Conservation (phyloP, 2,329 filamentous ascomycete genomes). For the Aurifilum marmelostoma region DNA sequence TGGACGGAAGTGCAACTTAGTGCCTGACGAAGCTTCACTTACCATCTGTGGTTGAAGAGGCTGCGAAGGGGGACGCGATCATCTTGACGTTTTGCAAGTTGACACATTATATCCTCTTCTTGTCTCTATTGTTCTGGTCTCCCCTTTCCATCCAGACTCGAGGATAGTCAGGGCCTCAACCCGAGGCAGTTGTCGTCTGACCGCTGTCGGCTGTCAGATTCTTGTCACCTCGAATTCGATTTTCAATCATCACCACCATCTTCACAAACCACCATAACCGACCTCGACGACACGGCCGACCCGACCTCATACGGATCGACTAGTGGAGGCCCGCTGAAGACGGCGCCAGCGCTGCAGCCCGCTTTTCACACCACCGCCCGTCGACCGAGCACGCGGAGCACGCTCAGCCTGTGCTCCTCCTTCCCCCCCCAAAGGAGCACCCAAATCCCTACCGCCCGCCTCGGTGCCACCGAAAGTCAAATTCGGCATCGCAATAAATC, state of each 20-base stretch:
- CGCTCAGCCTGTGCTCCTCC: slow-evolving; percentile 22
- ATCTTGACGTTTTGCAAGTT: slow-evolving; percentile 14
- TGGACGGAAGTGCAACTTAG: background rate
- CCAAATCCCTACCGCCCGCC: slow-evolving; percentile 22
- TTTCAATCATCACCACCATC: slow-evolving; percentile 13
- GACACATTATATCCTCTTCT: background rate
- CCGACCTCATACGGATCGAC: slow-evolving; percentile 15
- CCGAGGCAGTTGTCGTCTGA: slow-evolving; percentile 5
- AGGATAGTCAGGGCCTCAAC: background rate
- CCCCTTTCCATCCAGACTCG: background rate
- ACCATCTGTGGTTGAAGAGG: slow-evolving; percentile 19
- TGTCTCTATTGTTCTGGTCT: slow-evolving; percentile 2
- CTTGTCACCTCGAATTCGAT: slow-evolving; percentile 35
- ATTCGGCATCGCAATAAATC: slow-evolving; percentile 19
- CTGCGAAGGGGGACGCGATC: slow-evolving; percentile 23
- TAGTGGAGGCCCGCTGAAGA: slow-evolving; percentile 12
- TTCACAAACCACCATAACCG: slow-evolving; percentile 3
- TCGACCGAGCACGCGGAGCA: slow-evolving; percentile 16
- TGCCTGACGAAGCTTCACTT: slow-evolving; percentile 15
- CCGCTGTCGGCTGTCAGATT: slow-evolving; percentile 36
- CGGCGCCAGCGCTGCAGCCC: slow-evolving; percentile 10
- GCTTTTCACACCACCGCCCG: slow-evolving; percentile 6
- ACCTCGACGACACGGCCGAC: slow-evolving; percentile 11
- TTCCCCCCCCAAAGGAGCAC: slow-evolving; percentile 18
- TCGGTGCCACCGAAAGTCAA: slow-evolving; percentile 28